Percentiles rank a stretch among this genome's conserved stretches.
These are phyloP conservation scores for Edaphochlamys debaryana DNA, from an alignment of 139 green algal genomes.

Conservation along the genomic window DNA sequence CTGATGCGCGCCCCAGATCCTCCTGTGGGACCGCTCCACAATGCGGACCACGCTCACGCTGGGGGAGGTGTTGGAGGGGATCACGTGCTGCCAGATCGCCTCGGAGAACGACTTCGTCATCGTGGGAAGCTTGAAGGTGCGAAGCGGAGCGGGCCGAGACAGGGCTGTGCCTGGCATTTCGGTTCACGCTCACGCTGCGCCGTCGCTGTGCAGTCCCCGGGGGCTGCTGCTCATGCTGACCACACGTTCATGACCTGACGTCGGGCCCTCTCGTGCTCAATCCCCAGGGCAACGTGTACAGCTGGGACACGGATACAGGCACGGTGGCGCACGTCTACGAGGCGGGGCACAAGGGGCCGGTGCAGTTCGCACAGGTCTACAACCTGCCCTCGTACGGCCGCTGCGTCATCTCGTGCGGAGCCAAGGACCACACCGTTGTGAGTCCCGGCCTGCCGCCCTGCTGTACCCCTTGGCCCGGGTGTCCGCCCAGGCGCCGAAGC, in stretches of 20 bases:
- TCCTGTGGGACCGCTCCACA: constrained; percentile 48
- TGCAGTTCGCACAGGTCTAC: constrained; percentile 31
- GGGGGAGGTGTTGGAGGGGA: constrained; percentile 33
- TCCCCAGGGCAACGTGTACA: constrained; percentile 51
- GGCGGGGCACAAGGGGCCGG: constrained; percentile 27
- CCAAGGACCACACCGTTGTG: constrained; percentile 57
- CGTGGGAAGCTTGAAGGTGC: constrained; percentile 31
- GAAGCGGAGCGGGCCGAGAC: not conserved
- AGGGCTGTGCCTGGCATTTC: too few relatives aligned
- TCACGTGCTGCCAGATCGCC: constrained; percentile 51
- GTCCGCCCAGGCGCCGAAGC: not conserved
- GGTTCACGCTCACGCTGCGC: too few relatives aligned
- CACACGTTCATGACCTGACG: too few relatives aligned
- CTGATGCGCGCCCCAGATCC: constrained; percentile 31
- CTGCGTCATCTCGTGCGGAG: constrained; percentile 54
- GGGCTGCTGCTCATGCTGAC: too few relatives aligned
- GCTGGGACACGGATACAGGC: constrained; percentile 48
- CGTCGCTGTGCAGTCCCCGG: too few relatives aligned
- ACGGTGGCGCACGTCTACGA: constrained; percentile 38
- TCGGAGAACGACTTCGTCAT: constrained; percentile 55
- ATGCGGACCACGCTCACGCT: constrained; percentile 36
- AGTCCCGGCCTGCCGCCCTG: too few relatives aligned
- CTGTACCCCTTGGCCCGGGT: constrained; percentile 28
- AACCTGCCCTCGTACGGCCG: constrained; percentile 29
- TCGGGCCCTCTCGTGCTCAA: too few relatives aligned